These are phyloP conservation scores for Suhomyces terraborum DNA, from an alignment of 1,139 yeast genomes.

Conservation along the genomic window DNA sequence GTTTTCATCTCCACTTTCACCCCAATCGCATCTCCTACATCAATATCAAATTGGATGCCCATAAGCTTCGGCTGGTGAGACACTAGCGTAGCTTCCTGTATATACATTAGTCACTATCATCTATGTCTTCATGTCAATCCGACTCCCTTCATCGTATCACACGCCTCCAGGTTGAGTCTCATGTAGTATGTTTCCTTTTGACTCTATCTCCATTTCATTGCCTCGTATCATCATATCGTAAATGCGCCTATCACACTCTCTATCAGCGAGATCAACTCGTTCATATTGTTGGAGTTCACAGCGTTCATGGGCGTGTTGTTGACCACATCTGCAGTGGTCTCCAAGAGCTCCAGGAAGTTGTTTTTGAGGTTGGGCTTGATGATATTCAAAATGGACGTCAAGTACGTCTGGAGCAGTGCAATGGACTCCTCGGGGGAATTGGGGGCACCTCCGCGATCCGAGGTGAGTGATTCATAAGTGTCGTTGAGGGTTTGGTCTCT, in stretches of 20 bases:
- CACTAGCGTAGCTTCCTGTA: constrained; percentile 5
- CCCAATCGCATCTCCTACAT: too few relatives aligned
- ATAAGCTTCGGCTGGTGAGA: neutral
- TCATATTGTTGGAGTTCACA: constrained; percentile 20
- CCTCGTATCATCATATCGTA: constrained; percentile 18
- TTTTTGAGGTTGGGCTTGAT: constrained; percentile 15
- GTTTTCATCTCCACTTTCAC: too few relatives aligned
- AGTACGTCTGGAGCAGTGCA: constrained; percentile 15
- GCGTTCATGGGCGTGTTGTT: constrained; percentile 21
- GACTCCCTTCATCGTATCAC: too few relatives aligned
- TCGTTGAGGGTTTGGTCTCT: constrained; percentile 19
- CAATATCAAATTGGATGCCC: too few relatives aligned
- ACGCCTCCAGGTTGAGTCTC: too few relatives aligned
- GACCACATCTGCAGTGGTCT: constrained; percentile 21
- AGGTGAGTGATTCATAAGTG: constrained; percentile 21
- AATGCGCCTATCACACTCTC: constrained; percentile 30
- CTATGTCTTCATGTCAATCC: constrained; percentile 3
- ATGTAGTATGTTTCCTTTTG: too few relatives aligned
- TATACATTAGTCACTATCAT: constrained; percentile 3
- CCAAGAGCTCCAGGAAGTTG: constrained; percentile 21
- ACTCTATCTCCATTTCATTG: too few relatives aligned
- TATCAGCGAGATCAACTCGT: constrained; percentile 26
- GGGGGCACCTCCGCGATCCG: constrained; percentile 12
- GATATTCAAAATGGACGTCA: constrained; percentile 17
- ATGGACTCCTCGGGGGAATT: constrained; percentile 17